phyloP scores from a whole-genome alignment of 768 basidiomycete genomes.

The Hemileccinum rubropunctum region DNA sequence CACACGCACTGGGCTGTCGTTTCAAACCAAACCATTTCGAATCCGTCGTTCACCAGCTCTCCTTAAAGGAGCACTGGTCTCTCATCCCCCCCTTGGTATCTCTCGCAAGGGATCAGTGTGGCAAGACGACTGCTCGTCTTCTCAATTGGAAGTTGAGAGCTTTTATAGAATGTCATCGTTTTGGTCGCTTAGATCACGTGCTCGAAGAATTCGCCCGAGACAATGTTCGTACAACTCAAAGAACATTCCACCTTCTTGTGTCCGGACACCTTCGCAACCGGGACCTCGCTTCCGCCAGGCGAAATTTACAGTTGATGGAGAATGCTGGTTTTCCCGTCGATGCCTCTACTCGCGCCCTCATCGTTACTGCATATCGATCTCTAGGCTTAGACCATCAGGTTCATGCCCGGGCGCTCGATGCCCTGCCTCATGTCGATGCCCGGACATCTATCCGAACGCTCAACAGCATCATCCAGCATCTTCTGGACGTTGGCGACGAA shows the following conservation, averaged over 20 bases:
- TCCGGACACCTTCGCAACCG: slow-evolving; percentile 67
- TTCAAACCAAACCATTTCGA: slow-evolving; percentile 60
- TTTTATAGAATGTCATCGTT: slow-evolving; percentile 52
- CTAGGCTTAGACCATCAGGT: slow-evolving; percentile 59
- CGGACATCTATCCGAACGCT: slow-evolving; percentile 50
- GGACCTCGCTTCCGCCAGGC: slow-evolving; percentile 55
- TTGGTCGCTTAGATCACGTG: slow-evolving; percentile 41
- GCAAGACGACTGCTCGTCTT: slow-evolving; percentile 50
- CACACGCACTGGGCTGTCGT: slow-evolving; percentile 46
- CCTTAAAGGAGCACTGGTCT: slow-evolving; percentile 47
- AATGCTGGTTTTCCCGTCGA: slow-evolving; percentile 52
- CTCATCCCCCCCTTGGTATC: slow-evolving; percentile 46
- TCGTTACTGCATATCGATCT: slow-evolving; percentile 56
- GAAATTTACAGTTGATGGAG: slow-evolving; percentile 55
- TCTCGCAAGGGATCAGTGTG: slow-evolving; percentile 48
- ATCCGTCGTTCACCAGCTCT: slow-evolving; percentile 47
- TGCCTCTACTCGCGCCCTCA: slow-evolving; percentile 55
- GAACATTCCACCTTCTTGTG: slow-evolving; percentile 69
- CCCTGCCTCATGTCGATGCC: slow-evolving; percentile 40
- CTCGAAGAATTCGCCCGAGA: slow-evolving; percentile 50
- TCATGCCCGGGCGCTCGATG: slow-evolving; percentile 47
- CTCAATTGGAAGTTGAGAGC: slow-evolving; percentile 73
- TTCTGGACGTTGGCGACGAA: slow-evolving; percentile 55
- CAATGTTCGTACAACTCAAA: slow-evolving; percentile 47
- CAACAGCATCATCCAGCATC: slow-evolving; percentile 66